phyloP scores from a whole-genome alignment of 805 yeast species.

The Yarrowia bubula region DNA sequence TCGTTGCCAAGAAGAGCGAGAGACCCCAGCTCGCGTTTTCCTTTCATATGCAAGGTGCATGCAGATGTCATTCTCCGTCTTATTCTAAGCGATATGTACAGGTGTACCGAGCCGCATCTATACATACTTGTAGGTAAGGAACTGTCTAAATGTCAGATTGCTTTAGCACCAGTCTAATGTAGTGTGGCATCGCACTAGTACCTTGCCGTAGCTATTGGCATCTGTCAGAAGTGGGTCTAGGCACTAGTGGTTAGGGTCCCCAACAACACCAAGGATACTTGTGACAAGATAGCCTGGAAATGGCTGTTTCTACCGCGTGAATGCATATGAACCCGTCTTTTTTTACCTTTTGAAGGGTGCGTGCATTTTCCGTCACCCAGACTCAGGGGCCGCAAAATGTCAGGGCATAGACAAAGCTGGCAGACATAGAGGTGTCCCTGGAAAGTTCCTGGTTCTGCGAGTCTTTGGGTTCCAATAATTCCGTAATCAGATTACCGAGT shows the following conservation, averaged over 20 bases:
- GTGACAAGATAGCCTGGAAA: not conserved
- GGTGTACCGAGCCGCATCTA: not conserved
- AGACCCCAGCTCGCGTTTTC: too few relatives aligned
- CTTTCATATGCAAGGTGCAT: too few relatives aligned
- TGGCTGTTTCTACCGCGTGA: not conserved
- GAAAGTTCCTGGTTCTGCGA: too few relatives aligned
- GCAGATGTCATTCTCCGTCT: not conserved
- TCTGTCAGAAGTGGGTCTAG: not conserved
- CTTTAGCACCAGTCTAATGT: slow-evolving; percentile 3
- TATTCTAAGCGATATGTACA: not conserved
- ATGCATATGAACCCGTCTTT: not conserved
- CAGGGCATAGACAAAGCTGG: too few relatives aligned
- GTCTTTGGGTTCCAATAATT: too few relatives aligned
- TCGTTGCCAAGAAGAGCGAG: too few relatives aligned
- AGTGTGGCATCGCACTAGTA: slow-evolving; percentile 12
- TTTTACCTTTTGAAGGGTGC: not conserved
- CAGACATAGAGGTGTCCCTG: too few relatives aligned
- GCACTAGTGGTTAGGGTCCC: not conserved
- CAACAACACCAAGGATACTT: not conserved
- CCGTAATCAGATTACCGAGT: too few relatives aligned
- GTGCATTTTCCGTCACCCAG: not conserved
- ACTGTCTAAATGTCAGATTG: too few relatives aligned
- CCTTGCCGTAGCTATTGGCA: not conserved
- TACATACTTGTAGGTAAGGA: not conserved
- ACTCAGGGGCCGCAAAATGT: not conserved